Evolutionary conservation across 495 filamentous ascomycete genomes (phyloP), one percentile per base, ranked within the genome.

Genomic region (Lophiostoma macrostomum): DNA sequence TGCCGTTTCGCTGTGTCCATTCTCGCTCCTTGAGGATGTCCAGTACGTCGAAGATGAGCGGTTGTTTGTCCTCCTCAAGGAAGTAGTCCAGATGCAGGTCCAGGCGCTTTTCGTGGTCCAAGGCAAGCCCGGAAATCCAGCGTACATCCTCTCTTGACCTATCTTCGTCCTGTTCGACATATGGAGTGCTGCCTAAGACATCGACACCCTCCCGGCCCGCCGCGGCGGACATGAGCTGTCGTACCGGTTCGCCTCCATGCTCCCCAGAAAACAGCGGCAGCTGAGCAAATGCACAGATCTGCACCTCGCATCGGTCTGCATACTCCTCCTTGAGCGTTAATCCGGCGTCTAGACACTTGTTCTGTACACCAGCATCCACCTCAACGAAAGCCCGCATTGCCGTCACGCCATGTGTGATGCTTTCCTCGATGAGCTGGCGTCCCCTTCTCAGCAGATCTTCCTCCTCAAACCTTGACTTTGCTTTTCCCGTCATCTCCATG

Each of bases 1-100:
- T 80, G 30, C 62, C 69, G 0, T 51, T 47, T 24, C 29, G 34
- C 4, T 61, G 42, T 2, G 70, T 67, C 81, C 83, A 86, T 5
- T 69, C 54, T 27, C 69, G 62, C 24, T 63, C 54, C 40, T 73
- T 65, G 10, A 87, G 71, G 0, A 67, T 66, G 2, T 74, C 54
- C 14, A 88, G 41, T 4, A 80, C 79, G 38, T 77, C 64, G 70
- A 74, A 76, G 2, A 82, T 68, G 22, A 82, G 56, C 0, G 80
- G 70, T 41, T 75, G 66, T 25, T 60, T 74, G 1, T 46, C 60
- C 4, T 60, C 16, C 43, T 82, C 75, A 5, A 88, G 68, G 55
- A 84, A 78, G 63, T 89, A 88, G 64, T 89, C 86, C 0, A 89
- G 72, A 63, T 90, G 86, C 32, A 88, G 80, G 59, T 90, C 86